These are phyloP conservation scores for Aspergillus sp. DNA, from an alignment of 2,329 filamentous ascomycete species.

Conservation along the genomic window DNA sequence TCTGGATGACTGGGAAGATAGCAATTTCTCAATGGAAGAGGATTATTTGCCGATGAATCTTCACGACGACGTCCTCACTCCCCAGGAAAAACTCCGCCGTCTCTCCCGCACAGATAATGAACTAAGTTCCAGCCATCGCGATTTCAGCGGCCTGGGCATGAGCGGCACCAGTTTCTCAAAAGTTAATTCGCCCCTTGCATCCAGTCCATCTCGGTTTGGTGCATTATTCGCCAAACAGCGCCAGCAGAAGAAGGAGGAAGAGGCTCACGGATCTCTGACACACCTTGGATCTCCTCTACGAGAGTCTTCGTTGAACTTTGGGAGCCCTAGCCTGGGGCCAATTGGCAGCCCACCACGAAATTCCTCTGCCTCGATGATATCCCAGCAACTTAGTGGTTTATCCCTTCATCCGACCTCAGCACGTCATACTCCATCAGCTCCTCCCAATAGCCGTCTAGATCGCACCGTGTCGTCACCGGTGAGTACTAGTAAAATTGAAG, in stretches of 20 bases:
- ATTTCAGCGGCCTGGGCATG: conserved; percentile 53
- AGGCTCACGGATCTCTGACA: conserved; percentile 51
- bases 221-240: conserved; percentile 57
- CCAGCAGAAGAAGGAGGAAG: conserved; percentile 54
- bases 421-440: conserved; percentile 35
- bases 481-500: conserved; percentile 48
- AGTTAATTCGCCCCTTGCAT: conserved; percentile 57
- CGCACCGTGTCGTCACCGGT: conserved; percentile 48
- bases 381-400: conserved; percentile 53
- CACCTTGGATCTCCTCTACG: conserved; percentile 67
- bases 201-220: conserved; percentile 63
- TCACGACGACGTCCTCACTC: conserved; percentile 63
- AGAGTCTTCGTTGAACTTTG: conserved; percentile 56
- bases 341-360: conserved; percentile 55
- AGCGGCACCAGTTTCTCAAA: conserved; percentile 49
- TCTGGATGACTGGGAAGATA: conserved; percentile 60
- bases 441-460: conserved; percentile 39
- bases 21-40: conserved; percentile 77
- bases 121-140: conserved; percentile 45
- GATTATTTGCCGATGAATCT: conserved; percentile 77
- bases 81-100: conserved; percentile 60
- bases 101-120: conserved; percentile 60
- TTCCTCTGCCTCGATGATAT: conserved; percentile 61
- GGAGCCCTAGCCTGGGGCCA: conserved; percentile 52
- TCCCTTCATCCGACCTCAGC: conserved; percentile 45